phyloP scores from a whole-genome alignment of 2,329 filamentous ascomycete species.

The Metarhizium anisopliae region DNA sequence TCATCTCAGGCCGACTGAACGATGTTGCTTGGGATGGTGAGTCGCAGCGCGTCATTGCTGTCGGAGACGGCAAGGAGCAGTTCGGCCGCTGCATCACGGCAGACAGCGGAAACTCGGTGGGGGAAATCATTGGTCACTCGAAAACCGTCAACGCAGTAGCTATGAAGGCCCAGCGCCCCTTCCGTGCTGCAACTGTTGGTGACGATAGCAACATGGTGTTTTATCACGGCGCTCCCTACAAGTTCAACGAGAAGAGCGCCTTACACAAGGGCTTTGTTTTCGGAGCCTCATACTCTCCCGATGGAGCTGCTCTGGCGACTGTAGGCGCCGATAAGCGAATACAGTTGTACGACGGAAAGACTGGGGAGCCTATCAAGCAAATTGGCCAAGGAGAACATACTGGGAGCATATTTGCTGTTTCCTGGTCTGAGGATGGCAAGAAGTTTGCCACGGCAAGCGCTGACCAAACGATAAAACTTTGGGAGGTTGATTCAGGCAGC shows the following conservation, averaged over 20 bases:
- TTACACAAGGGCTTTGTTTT: slow-evolving; percentile 86
- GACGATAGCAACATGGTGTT: slow-evolving; percentile 89
- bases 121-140: slow-evolving; percentile 87
- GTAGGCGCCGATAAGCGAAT: slow-evolving; percentile 90
- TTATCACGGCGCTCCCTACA: slow-evolving; percentile 90
- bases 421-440: slow-evolving; percentile 81
- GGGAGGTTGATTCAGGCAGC: slow-evolving; percentile 77
- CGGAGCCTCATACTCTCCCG: slow-evolving; percentile 80
- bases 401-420: slow-evolving; percentile 86
- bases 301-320: slow-evolving; percentile 72
- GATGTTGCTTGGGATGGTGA: slow-evolving; percentile 98
- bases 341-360: slow-evolving; percentile 94
- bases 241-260: slow-evolving; percentile 77
- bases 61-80: slow-evolving; percentile 88
- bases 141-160: slow-evolving; percentile 86
- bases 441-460: slow-evolving; percentile 85
- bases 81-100: slow-evolving; percentile 92
- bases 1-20: slow-evolving; percentile 90
- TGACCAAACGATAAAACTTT: slow-evolving; percentile 89
- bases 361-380: slow-evolving; percentile 68
- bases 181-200: slow-evolving; percentile 82
- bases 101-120: slow-evolving; percentile 92
- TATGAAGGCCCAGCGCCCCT: slow-evolving; percentile 80
- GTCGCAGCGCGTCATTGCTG: slow-evolving; percentile 90
- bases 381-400: slow-evolving; percentile 81